Base-by-base conservation (phyloP, 2,329 filamentous ascomycete genomes). In the Tolypocladium tropicale region DNA sequence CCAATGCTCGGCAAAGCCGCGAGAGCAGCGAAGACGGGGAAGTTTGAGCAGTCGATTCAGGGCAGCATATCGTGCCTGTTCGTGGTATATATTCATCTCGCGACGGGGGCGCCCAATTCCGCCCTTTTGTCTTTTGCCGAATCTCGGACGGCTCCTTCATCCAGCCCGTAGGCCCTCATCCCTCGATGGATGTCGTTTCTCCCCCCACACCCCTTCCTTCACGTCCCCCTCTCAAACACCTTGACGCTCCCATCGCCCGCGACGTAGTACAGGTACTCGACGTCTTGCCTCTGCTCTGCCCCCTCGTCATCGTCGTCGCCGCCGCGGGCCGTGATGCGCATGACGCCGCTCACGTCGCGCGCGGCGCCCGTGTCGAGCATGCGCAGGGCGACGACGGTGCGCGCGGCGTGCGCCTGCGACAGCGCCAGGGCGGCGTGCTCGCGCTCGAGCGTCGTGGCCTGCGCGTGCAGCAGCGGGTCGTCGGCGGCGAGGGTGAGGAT, bases 331-430 rank as follows among this genome's bases (percentile, higher is more conserved):
- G 88, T 92, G 53, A 94, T 78, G 61, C 91, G 81, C 60, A 96
- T 66, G 48, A 96, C 90, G 3, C 93, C 93, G 72, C 89, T 95
- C 34, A 97, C 89, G 71, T 96, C 93, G 67, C 81, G 86, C 59
- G 93, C 92, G n/a, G 85, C 85, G 0, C 93, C 93, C 0, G 91
- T 95, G 66, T 95, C 91, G 58, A 97, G 71, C 65, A 86, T 79
- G 54, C 92, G 78, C 57, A 94, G 74, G 59, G 88, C 83, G 63
- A 95, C 72, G 4, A 93, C 79, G 59, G 81, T 76, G n/a, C 81
- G 74, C 10, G 91, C 89, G 63, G 83, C 79, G 68, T 96, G 90
- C n/a, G 87, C 88, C 60, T 87, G 72, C 6, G 81, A 81, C 37
- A 91, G 76, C 23, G 88, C 72, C 57, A 96, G 81, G n/a, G 84